Evolutionary conservation across 257 asterid species (phyloP), one percentile per base, ranked within the genome.

Genomic region (Nemophila menziesii): DNA sequence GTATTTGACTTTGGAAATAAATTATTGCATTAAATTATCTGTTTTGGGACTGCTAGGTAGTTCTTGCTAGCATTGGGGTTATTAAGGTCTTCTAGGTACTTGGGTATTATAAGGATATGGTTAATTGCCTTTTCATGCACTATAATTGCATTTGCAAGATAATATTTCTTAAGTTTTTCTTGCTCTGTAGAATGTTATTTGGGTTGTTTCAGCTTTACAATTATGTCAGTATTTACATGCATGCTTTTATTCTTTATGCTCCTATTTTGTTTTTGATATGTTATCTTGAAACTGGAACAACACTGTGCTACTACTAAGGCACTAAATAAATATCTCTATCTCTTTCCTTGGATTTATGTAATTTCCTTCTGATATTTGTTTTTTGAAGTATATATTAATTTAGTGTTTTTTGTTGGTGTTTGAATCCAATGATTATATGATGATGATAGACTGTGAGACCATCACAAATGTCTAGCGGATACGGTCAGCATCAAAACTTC

Each of bases 391-490:
- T 20, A 43, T 15, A 29, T 17, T 27, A 3, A 5, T 49, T 36
- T 29, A 12, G 33, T 24, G 20, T 10, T 38, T 22, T 14, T 23
- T 38, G 51, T 21, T n/a, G n/a, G 4, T 63, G 16, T 39, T 42
- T 1, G 15, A 12, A 5, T 46, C 26, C 46, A 20, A 37, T 22
- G 33, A 20, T 15, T 40, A 51, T 56, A 33, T 36, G 49, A 54
- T 48, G 29, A 58, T 13, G 2, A 38, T 59, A 90, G 98, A 67
- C 66, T 29, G 47, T 66, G 33, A 67, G 94, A 65, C 83, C 78
- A 33, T 75, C 98, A 18, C 72, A 87, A 33, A 82, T 70, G 45
- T 72, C 96, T 59, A 57, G 86, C 34, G 89, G 90, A 45, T 69
- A 78, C 65, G 63, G 60, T 69, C 96, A 81, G 74, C n/a, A n/a